Evolutionary conservation across 805 yeast species (phyloP), one percentile per base, ranked within the genome.

Genomic region (Suhomyces pyralidae): DNA sequence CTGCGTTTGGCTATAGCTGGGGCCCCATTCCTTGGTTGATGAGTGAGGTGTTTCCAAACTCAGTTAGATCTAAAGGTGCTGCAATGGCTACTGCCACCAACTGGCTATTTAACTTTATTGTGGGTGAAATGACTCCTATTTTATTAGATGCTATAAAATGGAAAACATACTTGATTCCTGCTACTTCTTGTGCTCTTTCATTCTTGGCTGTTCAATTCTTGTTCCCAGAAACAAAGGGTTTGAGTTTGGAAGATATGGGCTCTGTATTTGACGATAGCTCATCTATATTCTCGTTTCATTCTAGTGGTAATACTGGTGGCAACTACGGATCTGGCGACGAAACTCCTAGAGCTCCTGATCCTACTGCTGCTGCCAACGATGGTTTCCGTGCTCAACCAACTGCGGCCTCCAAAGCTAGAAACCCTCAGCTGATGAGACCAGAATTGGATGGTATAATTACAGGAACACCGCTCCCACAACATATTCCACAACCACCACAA

Each of bases 11-110:
- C 15, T 84, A 83, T 62, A 85, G 93, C 51, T 92, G 97, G 96
- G 97, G 97, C 8, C 96, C 97, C 3, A 84, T 91, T 51, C 96
- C 96, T 10, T 90, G 97, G 97, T 70, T 86, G 42, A 90, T 92
- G 59, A 86, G 89, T 55, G 97, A 90, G 70, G 90, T 92, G 47
- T 79, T 91, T 51, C 97, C 97, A 0, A 80, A 88, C 56, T 77
- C 85, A 17, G 90, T 90, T 9, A 80, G 97, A 50, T 90, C 96
- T 3, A 88, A 90, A 61, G 96, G 97, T 53, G 96, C 96, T 0
- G 89, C 96, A 2, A 73, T 90, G 56, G 86, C 96, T 0, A 91
- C 97, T 1, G 96, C 97, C 1, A 82, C 96, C 5, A 92, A 91
- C 67, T 91, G 97, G 97, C 80, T 89, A 6, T 91, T 90, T 74